Conservation (phyloP, 2,329 filamentous ascomycete species). For the Dryadomyces quercus-mongolicae region DNA sequence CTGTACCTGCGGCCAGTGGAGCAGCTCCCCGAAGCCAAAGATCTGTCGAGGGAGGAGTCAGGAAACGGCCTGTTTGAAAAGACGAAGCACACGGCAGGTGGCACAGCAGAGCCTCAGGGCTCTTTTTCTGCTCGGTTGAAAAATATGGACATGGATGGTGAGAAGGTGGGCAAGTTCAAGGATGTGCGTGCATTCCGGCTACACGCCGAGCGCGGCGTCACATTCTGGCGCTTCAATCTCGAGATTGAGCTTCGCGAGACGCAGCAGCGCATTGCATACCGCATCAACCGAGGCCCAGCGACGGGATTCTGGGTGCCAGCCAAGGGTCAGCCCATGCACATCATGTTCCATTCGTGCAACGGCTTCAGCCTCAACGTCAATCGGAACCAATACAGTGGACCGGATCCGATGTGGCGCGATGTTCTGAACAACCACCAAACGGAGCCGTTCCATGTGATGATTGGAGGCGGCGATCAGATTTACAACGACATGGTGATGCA, state of each 20-base stretch:
- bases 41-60: slow-evolving; percentile 68
- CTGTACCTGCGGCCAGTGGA: slow-evolving; percentile 86
- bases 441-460: slow-evolving; percentile 93
- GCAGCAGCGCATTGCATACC: slow-evolving; percentile 84
- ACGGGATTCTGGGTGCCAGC: slow-evolving; percentile 92
- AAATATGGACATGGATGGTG: slow-evolving; percentile 55
- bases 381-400: slow-evolving; percentile 70
- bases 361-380: slow-evolving; percentile 79
- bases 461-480: slow-evolving; percentile 92
- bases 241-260: slow-evolving; percentile 72
- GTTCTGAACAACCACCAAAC: slow-evolving; percentile 87
- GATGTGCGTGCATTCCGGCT: slow-evolving; percentile 74
- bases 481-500: slow-evolving; percentile 82
- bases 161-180: slow-evolving; percentile 67
- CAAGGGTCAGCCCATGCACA: slow-evolving; percentile 79
- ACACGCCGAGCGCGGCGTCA: slow-evolving; percentile 74
- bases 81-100: slow-evolving; percentile 38
- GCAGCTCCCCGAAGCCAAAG: slow-evolving; percentile 63
- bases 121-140: slow-evolving; percentile 42
- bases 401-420: slow-evolving; percentile 94
- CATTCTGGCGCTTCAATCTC: slow-evolving; percentile 95
- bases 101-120: slow-evolving; percentile 32
- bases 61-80: slow-evolving; percentile 75
- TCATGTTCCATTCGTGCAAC: slow-evolving; percentile 98
- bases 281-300: slow-evolving; percentile 83